Evolutionary conservation across 352 stramenopile genomes (phyloP).

Genomic region (Ophiocytium majus): DNA sequence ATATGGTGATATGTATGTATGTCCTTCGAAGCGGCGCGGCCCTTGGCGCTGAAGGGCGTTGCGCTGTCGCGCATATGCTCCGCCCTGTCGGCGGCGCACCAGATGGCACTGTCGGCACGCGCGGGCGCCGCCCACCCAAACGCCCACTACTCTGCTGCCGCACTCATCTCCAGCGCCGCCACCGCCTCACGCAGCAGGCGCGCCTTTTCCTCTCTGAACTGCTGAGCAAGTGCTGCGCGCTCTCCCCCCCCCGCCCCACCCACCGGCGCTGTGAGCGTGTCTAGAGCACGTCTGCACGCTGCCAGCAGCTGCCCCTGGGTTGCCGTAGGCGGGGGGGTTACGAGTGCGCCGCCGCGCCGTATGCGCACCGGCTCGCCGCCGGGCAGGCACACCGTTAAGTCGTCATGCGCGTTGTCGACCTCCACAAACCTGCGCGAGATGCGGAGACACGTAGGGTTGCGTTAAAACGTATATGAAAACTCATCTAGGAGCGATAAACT

Average conservation of each 20-base stretch:
- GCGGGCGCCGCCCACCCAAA: too few species aligned
- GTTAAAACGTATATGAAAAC: constrained; percentile 5
- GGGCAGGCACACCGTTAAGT: not conserved
- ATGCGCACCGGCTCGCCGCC: not conserved
- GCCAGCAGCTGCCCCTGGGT: not conserved
- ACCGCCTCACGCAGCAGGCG: not conserved
- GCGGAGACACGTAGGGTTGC: not conserved
- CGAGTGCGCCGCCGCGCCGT: not conserved
- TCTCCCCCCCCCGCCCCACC: too few species aligned
- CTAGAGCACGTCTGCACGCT: not conserved
- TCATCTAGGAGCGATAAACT: not conserved
- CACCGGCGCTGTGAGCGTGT: too few species aligned
- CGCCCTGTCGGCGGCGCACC: too few species aligned
- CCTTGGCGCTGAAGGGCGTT: too few species aligned
- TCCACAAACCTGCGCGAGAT: not conserved
- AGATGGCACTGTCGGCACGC: too few species aligned
- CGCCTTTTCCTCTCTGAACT: not conserved
- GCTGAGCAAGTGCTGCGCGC: not conserved
- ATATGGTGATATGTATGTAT: too few species aligned
- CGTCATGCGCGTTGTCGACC: constrained; percentile 15
- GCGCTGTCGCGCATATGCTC: too few species aligned
- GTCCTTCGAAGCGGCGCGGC: too few species aligned
- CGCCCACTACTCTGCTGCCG: too few species aligned
- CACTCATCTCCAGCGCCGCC: too few species aligned
- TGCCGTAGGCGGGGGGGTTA: too few species aligned